Conservation (phyloP, 441 rosid species). For the Bocquillonia castaneifolia region DNA sequence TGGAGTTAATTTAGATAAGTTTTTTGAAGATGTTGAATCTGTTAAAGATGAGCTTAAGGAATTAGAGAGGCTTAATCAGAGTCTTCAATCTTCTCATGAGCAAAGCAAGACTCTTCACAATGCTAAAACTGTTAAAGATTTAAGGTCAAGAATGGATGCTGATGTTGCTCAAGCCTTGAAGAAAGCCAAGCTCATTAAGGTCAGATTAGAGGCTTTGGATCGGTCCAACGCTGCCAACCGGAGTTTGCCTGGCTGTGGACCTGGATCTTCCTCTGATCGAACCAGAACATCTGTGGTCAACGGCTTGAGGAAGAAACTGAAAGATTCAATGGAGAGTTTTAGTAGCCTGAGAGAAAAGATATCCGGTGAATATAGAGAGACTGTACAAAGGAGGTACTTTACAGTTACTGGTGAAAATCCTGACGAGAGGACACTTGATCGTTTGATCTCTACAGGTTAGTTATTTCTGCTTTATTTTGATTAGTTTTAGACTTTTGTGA, state of each 20-base stretch:
- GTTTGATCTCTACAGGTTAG: constrained; percentile 77
- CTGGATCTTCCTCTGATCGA: constrained; percentile 79
- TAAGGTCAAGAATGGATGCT: constrained; percentile 68
- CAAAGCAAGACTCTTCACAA: constrained; percentile 73
- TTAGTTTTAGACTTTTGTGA: neutral
- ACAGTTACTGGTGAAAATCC: constrained; percentile 90
- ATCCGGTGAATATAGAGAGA: constrained; percentile 70
- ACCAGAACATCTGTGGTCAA: constrained; percentile 72
- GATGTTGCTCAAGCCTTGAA: constrained; percentile 65
- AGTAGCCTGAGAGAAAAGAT: constrained; percentile 55
- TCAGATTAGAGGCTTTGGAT: constrained; percentile 71
- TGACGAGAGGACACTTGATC: constrained; percentile 65
- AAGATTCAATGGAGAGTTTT: constrained; percentile 71
- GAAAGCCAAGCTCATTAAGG: constrained; percentile 72
- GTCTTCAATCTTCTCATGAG: constrained; percentile 64
- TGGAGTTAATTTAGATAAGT: constrained; percentile 66
- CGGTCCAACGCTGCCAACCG: constrained; percentile 66
- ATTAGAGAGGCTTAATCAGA: constrained; percentile 50
- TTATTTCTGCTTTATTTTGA: neutral
- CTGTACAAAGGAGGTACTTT: constrained; percentile 67
- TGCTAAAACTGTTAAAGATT: constrained; percentile 57
- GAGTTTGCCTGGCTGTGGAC: constrained; percentile 66
- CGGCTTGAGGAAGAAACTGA: constrained; percentile 79
- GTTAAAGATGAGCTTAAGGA: constrained; percentile 60
- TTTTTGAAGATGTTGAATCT: constrained; percentile 65